phyloP scores from a whole-genome alignment of 495 filamentous ascomycete species.

The Neurospora tetraspora region DNA sequence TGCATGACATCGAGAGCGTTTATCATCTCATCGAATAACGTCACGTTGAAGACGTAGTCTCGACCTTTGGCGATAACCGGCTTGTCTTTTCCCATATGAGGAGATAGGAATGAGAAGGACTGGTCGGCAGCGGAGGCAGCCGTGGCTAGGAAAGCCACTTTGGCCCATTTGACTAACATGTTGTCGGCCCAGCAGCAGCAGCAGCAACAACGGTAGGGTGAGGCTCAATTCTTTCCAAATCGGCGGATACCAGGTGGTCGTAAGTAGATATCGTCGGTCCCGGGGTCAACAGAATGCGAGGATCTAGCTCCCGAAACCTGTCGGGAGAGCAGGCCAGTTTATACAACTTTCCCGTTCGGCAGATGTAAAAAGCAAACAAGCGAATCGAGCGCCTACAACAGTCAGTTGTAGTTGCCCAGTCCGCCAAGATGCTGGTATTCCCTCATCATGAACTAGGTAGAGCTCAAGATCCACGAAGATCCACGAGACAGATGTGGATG shows the following conservation, averaged over 20 bases:
- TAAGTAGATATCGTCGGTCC: background rate
- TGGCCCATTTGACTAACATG: conserved; percentile 4
- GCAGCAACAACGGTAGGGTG: background rate
- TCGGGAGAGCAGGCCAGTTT: background rate
- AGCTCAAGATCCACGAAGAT: background rate
- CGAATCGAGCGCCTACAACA: background rate
- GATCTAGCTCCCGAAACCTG: background rate
- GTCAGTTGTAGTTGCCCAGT: background rate
- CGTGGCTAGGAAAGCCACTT: conserved; percentile 4
- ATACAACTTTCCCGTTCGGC: background rate
- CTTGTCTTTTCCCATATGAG: background rate
- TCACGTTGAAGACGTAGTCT: conserved; percentile 6
- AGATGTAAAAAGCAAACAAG: background rate
- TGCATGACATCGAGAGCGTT: conserved; percentile 67
- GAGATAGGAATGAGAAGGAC: conserved; percentile 1
- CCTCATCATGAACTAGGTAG: background rate
- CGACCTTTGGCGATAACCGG: background rate
- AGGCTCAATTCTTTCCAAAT: background rate
- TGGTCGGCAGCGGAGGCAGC: conserved; percentile 1
- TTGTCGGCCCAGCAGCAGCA: background rate
- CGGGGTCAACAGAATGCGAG: background rate
- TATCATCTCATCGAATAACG: conserved; percentile 36
- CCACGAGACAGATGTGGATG: background rate
- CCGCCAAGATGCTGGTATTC: background rate
- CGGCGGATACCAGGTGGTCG: background rate